These are phyloP conservation scores for Gymnopilus dilepis DNA, from an alignment of 768 basidiomycete genomes.

Conservation along the genomic window DNA sequence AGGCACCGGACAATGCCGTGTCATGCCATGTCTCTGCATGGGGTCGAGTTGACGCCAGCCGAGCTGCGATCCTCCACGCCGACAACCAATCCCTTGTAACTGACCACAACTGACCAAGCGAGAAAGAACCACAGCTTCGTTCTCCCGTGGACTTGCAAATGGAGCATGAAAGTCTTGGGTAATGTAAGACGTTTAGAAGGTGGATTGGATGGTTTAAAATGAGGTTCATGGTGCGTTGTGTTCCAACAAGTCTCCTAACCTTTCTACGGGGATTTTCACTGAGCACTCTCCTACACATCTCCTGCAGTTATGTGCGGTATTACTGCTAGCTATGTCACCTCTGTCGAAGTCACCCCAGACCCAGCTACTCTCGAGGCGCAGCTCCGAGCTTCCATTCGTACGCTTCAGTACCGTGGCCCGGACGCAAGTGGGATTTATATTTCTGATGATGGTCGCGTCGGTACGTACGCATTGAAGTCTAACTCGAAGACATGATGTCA, in stretches of 20 bases:
- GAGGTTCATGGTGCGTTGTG: neutral
- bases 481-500: neutral
- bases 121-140: neutral
- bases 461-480: neutral
- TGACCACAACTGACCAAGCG: neutral
- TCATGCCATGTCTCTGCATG: neutral
- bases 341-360: neutral
- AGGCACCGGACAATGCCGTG: neutral
- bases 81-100: neutral
- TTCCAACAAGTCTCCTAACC: neutral
- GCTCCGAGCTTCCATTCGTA: neutral
- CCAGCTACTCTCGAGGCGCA: neutral
- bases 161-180: neutral
- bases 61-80: neutral
- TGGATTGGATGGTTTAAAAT: neutral
- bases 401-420: neutral
- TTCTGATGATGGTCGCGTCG: slow-evolving; percentile 5
- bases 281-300: neutral
- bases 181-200: neutral
- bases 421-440: slow-evolving; percentile 1
- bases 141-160: neutral
- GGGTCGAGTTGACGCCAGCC: neutral
- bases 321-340: slow-evolving; percentile 3
- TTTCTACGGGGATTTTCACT: neutral
- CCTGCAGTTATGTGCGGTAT: slow-evolving; percentile 1